A percentile compares a stretch with the other conserved stretches of the same genome.
Conservation (phyloP, 2,329 filamentous ascomycete species). For the Sporothrix pseudoabietina region DNA sequence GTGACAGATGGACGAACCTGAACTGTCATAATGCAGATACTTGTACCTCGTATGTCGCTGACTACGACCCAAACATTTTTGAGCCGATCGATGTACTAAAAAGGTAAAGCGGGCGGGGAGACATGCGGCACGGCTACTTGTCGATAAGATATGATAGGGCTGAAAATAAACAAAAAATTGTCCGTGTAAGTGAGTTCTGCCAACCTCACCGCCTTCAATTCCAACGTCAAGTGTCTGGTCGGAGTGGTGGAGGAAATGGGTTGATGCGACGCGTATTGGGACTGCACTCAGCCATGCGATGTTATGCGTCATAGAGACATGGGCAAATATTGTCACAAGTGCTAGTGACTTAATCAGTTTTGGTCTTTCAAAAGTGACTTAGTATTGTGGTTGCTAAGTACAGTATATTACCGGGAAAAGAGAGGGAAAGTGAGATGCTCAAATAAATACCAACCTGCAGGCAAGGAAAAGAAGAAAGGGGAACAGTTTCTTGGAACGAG, state of each 20-base stretch:
- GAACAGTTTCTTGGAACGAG: background rate
- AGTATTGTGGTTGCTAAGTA: background rate
- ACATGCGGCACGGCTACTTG: slow-evolving; percentile 24
- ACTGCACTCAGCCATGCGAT: background rate
- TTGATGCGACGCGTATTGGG: background rate
- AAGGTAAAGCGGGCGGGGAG: slow-evolving; percentile 16
- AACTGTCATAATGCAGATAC: background rate
- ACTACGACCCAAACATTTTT: background rate
- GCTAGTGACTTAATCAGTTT: background rate
- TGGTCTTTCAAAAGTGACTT: background rate
- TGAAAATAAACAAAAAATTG: slow-evolving; percentile 9
- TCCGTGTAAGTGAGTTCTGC: slow-evolving; percentile 26
- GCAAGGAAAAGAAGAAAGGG: background rate
- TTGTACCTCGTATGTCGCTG: background rate
- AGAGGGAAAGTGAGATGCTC: background rate
- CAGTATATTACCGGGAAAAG: background rate
- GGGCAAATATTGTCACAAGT: background rate
- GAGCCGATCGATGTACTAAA: slow-evolving; percentile 21
- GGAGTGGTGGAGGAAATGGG: background rate
- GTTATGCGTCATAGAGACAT: background rate
- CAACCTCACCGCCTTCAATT: slow-evolving; percentile 25
- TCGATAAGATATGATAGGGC: slow-evolving; percentile 18
- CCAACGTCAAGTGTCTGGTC: background rate
- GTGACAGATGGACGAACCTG: background rate
- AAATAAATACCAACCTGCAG: background rate